phyloP scores from a whole-genome alignment of 2,329 filamentous ascomycete genomes.

The Tolypocladium pustulatum region DNA sequence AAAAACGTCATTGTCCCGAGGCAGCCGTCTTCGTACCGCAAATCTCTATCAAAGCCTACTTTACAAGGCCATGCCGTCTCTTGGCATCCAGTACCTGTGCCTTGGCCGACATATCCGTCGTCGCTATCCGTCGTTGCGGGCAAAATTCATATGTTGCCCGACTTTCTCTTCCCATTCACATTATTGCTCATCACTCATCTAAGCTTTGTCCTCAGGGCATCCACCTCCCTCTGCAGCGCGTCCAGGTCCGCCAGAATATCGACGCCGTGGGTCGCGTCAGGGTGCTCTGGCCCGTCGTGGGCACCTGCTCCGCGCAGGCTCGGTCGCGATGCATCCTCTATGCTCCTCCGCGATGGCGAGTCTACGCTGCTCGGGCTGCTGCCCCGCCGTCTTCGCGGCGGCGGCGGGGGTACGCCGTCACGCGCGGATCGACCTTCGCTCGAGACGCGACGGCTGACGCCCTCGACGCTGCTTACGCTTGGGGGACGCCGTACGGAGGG shows the following conservation, averaged over 20 bases:
- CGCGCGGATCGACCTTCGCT: conserved; percentile 16
- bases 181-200: conserved; percentile 8
- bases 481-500: conserved; percentile 32
- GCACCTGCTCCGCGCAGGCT: conserved; percentile 6
- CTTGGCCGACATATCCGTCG: neutral
- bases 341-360: conserved; percentile 20
- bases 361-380: conserved; percentile 35
- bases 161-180: conserved; percentile 19
- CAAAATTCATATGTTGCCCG: neutral
- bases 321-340: conserved; percentile 15
- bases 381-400: conserved; percentile 34
- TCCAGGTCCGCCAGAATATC: conserved; percentile 65
- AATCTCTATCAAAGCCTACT: neutral
- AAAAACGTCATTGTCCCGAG: neutral
- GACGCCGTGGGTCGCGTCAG: conserved; percentile 22
- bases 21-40: neutral
- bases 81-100: neutral
- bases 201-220: conserved; percentile 41
- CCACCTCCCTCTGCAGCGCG: conserved; percentile 64
- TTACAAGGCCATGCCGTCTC: neutral
- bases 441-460: conserved; percentile 9
- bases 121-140: neutral
- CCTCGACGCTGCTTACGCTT: conserved; percentile 31
- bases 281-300: conserved; percentile 6
- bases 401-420: conserved; percentile 34